These are phyloP conservation scores for Trichocladium uniseriatum DNA, from an alignment of 495 filamentous ascomycete species.

Conservation along the genomic window DNA sequence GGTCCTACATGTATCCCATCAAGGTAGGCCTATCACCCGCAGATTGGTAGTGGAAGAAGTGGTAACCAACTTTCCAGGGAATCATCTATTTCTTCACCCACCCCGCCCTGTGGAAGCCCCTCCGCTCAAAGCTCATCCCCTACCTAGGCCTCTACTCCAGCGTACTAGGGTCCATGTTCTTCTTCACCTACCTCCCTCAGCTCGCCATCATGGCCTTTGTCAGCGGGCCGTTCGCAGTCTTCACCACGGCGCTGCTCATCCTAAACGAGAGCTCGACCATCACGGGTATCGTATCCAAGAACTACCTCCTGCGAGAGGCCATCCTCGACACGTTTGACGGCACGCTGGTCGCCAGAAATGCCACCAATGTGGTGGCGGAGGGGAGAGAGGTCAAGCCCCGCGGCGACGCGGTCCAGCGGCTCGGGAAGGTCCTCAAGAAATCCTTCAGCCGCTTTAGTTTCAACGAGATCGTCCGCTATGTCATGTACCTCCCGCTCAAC, in stretches of 20 bases:
- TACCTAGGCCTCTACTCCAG: conserved; percentile 59
- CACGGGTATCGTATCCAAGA: conserved; percentile 61
- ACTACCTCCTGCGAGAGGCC: conserved; percentile 68
- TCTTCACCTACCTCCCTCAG: conserved; percentile 87
- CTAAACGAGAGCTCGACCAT: conserved; percentile 76
- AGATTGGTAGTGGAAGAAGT: not conserved
- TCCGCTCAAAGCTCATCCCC: conserved; percentile 58
- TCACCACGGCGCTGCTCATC: conserved; percentile 67
- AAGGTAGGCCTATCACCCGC: conserved; percentile 42
- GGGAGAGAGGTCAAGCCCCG: conserved; percentile 60
- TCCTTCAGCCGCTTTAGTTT: conserved; percentile 61
- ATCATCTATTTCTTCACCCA: conserved; percentile 70
- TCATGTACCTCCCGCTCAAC: conserved; percentile 83
- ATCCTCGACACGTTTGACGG: conserved; percentile 90
- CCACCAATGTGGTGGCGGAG: conserved; percentile 51
- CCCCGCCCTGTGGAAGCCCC: conserved; percentile 55
- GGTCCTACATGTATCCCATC: conserved; percentile 78
- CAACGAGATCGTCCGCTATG: conserved; percentile 55
- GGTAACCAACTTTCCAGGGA: conserved; percentile 31
- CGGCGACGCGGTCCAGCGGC: conserved; percentile 53
- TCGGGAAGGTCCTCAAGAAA: conserved; percentile 63
- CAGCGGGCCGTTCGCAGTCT: conserved; percentile 73
- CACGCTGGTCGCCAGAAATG: conserved; percentile 50
- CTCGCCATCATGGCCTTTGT: conserved; percentile 69
- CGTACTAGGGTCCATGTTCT: conserved; percentile 68